Evolutionary conservation across 257 asterid species (phyloP).

Genomic region (Capsicum pubescens): DNA sequence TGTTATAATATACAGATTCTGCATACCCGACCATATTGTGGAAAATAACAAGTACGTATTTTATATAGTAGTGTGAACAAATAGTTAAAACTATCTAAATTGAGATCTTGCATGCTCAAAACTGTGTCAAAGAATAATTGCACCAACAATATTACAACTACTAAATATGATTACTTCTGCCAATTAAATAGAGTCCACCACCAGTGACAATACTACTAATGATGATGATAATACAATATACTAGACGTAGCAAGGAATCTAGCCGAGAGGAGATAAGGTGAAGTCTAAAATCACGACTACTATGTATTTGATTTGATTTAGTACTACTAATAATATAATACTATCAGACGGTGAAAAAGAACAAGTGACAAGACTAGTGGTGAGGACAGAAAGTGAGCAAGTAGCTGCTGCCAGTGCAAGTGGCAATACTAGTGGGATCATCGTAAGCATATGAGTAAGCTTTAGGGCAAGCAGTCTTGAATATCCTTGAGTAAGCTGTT

Average conservation of each 20-base stretch:
- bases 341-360: neutral
- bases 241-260: neutral
- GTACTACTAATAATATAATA: neutral
- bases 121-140: neutral
- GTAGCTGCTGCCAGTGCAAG: conserved; percentile 84
- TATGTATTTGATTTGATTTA: conserved; percentile 2
- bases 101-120: too few relatives aligned
- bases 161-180: neutral
- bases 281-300: neutral
- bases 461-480: conserved; percentile 88
- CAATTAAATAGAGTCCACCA: neutral
- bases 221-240: neutral
- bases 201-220: neutral
- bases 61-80: too few relatives aligned
- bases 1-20: too few relatives aligned
- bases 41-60: too few relatives aligned
- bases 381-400: conserved; percentile 92
- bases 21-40: too few relatives aligned
- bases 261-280: neutral
- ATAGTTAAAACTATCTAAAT: too few relatives aligned
- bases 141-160: neutral
- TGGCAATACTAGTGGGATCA: conserved; percentile 92
- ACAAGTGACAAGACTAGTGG: conserved; percentile 46
- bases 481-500: conserved; percentile 85
- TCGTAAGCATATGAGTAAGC: conserved; percentile 98